phyloP scores from a whole-genome alignment of 768 basidiomycete genomes.

The Mycena sanguinolenta region DNA sequence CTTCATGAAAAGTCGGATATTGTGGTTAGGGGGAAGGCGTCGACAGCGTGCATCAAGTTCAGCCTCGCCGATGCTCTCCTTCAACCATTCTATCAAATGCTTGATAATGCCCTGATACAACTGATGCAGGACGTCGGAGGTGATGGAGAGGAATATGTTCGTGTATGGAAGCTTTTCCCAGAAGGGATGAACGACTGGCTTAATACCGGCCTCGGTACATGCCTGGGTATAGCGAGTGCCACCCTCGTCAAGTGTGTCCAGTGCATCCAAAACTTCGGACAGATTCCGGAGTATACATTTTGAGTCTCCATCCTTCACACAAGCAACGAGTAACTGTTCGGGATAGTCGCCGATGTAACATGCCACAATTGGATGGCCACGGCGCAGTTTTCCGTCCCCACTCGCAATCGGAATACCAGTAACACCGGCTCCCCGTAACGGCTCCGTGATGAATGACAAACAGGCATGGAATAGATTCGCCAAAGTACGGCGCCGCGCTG shows the following conservation, averaged over 20 bases:
- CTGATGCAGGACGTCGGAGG: too few species aligned
- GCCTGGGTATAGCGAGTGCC: too few species aligned
- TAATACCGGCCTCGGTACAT: too few species aligned
- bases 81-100: slow-evolving; percentile 49
- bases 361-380: background rate
- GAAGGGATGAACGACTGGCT: too few species aligned
- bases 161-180: too few species aligned
- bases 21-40: slow-evolving; percentile 37
- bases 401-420: background rate
- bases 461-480: too few species aligned
- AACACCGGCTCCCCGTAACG: background rate
- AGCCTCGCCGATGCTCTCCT: slow-evolving; percentile 27
- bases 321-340: background rate
- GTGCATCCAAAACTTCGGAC: too few species aligned
- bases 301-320: too few species aligned
- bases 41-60: slow-evolving; percentile 49
- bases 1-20: slow-evolving; percentile 47
- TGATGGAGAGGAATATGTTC: too few species aligned
- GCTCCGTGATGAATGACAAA: background rate
- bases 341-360: background rate
- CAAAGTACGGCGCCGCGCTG: too few species aligned
- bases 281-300: too few species aligned
- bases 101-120: slow-evolving; percentile 57
- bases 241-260: too few species aligned
- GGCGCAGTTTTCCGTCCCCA: background rate